Evolutionary conservation across 169 alveolate genomes (phyloP).

Genomic region (Babesia ovata): DNA sequence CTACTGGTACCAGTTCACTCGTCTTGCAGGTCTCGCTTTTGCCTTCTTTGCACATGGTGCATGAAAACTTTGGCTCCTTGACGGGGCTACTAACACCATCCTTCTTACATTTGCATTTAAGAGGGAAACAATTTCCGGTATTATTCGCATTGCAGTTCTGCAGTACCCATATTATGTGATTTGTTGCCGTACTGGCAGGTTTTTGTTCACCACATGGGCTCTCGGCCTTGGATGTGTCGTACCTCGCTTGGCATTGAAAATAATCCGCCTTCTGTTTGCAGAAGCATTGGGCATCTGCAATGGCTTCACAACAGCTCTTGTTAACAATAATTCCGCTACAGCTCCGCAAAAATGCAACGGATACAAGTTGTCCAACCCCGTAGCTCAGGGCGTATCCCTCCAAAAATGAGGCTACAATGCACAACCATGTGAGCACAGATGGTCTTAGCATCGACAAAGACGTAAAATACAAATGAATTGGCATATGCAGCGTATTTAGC

Average conservation of each 20-base stretch:
- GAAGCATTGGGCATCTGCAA: neutral
- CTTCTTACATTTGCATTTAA: slow-evolving; percentile 4
- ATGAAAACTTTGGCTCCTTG: neutral
- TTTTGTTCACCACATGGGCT: neutral
- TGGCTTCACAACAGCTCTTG: slow-evolving; percentile 6
- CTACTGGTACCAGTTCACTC: no score
- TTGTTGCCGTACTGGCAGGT: neutral
- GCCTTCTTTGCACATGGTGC: no score
- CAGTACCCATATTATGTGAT: slow-evolving; percentile 11
- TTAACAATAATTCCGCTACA: neutral
- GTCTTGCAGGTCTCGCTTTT: no score
- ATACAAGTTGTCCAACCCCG: neutral
- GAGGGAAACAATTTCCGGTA: neutral
- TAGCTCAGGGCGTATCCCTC: slow-evolving; percentile 16
- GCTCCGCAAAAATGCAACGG: slow-evolving; percentile 8
- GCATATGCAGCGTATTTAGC: neutral
- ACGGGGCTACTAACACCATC: neutral
- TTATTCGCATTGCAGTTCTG: neutral
- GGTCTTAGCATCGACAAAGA: neutral
- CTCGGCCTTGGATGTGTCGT: neutral
- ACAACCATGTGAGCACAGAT: neutral
- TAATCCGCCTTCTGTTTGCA: neutral
- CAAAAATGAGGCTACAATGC: neutral
- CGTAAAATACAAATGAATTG: neutral
- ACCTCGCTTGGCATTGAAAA: neutral